phyloP scores from a whole-genome alignment of 352 stramenopile genomes.

The Globisporangium carolinianum region DNA sequence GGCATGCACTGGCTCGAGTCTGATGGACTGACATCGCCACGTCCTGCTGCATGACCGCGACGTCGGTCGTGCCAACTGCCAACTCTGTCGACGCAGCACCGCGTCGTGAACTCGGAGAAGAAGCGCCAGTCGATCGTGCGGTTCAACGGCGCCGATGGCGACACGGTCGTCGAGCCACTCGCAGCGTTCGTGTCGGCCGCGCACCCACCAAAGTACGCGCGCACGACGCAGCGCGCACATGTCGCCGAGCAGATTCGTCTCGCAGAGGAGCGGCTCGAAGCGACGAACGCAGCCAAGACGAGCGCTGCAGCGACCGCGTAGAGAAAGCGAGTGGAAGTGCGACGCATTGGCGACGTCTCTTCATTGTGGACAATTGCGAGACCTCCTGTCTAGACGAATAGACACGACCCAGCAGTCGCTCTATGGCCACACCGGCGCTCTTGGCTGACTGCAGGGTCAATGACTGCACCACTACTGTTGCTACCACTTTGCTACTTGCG shows the following conservation, averaged over 20 bases:
- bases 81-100: conserved; percentile 37
- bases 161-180: conserved; percentile 64
- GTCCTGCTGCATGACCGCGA: too few species aligned
- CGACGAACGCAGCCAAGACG: conserved; percentile 40
- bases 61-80: too few species aligned
- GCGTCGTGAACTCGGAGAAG: conserved; percentile 64
- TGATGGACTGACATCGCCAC: too few species aligned
- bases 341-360: too few species aligned
- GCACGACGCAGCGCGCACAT: conserved; percentile 62
- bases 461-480: too few species aligned
- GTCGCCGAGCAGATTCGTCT: conserved; percentile 44
- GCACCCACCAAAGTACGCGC: conserved; percentile 48
- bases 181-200: conserved; percentile 40
- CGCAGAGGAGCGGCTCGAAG: conserved; percentile 48
- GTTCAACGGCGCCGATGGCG: conserved; percentile 71
- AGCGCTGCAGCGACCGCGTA: background rate
- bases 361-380: too few species aligned
- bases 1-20: too few species aligned
- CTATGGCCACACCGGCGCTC: background rate
- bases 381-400: background rate
- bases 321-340: background rate
- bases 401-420: background rate
- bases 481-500: conserved; percentile 32
- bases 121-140: conserved; percentile 80
- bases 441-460: too few species aligned